These are phyloP conservation scores for Aspergillus bridgeri DNA, from an alignment of 495 filamentous ascomycete species.

Conservation along the genomic window DNA sequence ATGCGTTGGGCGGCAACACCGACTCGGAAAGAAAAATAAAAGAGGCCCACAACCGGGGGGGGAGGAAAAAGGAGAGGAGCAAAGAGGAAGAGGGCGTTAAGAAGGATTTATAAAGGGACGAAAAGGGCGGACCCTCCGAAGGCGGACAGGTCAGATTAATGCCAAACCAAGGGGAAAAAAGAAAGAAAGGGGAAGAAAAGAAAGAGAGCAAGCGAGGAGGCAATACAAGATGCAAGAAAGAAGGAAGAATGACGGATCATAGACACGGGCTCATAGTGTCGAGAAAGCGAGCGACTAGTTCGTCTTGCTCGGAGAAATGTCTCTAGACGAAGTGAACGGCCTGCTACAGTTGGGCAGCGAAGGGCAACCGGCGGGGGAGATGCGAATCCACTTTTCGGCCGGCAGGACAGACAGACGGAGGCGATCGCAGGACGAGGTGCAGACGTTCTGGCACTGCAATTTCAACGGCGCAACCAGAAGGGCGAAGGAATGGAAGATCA, in stretches of 20 bases:
- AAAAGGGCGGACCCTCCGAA: constrained; percentile 9
- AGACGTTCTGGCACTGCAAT: neutral
- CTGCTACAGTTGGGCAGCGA: constrained; percentile 18
- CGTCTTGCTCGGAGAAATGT: constrained; percentile 15
- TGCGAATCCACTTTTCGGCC: neutral
- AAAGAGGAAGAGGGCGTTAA: neutral
- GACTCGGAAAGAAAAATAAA: constrained; percentile 10
- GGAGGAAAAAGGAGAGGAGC: constrained; percentile 10
- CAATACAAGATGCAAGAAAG: neutral
- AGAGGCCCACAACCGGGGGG: neutral
- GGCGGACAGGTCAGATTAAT: constrained; percentile 3
- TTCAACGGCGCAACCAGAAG: neutral
- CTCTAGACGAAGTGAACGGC: neutral
- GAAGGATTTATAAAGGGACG: neutral
- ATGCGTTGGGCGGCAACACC: constrained; percentile 1
- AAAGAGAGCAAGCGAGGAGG: constrained; percentile 4
- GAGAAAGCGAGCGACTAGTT: constrained; percentile 11
- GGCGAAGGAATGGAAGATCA: no score
- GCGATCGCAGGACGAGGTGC: constrained; percentile 2
- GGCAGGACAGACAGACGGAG: no score
- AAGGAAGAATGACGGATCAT: constrained; percentile 17
- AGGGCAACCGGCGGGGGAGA: neutral
- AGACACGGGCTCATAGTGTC: constrained; percentile 14
- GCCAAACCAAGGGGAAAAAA: no score
- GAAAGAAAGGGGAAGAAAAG: constrained; percentile 12